A percentile compares a stretch with the other conserved stretches of the same genome.
Evolutionary conservation across 2,329 filamentous ascomycete species (phyloP).

Genomic region (Zymoseptoria crescenta): DNA sequence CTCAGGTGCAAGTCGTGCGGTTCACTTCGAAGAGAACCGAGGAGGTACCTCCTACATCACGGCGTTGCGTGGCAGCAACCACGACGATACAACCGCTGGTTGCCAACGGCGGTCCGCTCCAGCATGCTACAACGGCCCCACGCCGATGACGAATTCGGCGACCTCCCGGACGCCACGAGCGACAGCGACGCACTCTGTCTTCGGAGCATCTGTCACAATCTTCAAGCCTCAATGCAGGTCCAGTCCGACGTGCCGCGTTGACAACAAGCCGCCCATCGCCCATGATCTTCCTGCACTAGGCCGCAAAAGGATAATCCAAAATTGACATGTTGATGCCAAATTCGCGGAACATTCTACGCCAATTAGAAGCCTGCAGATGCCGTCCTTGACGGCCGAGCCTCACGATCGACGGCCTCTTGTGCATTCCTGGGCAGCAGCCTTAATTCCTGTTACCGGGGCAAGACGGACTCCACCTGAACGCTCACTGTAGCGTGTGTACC

Average conservation of each 20-base stretch:
- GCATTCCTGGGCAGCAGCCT: conserved; percentile 8
- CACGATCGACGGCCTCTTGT: background rate
- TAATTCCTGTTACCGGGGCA: conserved; percentile 20
- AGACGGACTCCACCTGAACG: conserved; percentile 1
- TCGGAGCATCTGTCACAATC: background rate
- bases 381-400: background rate
- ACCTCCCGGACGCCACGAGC: background rate
- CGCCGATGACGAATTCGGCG: background rate
- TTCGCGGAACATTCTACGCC: background rate
- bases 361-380: background rate
- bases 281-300: background rate
- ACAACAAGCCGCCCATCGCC: background rate
- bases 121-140: background rate
- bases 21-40: background rate
- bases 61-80: background rate
- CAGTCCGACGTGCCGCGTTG: background rate
- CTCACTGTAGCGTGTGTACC: background rate
- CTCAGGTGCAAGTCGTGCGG: too few species aligned
- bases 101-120: background rate
- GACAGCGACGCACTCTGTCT: background rate
- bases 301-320: background rate
- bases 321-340: background rate
- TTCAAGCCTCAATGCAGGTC: background rate
- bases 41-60: background rate
- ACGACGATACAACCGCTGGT: background rate